Evolutionary conservation across 805 yeast genomes (phyloP), one percentile per base, ranked within the genome.

Genomic region (Schwanniomyces sp.): DNA sequence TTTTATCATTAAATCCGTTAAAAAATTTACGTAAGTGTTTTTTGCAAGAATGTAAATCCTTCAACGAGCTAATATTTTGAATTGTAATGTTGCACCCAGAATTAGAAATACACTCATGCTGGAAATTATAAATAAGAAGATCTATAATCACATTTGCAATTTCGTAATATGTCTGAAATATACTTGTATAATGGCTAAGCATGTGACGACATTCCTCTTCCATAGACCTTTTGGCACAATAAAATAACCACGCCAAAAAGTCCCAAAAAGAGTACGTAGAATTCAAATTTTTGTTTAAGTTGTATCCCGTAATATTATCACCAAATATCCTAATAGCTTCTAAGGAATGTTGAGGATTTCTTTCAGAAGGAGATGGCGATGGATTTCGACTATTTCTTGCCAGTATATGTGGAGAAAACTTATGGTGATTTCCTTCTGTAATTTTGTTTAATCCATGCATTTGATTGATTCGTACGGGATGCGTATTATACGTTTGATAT

Each of bases 161-260:
- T 9, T 51, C 53, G 6, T 49, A 46, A 29, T 67, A 64, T 7
- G 66, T 47, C 9, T 27, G 25, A 46, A 61, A 70, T n/a, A 67
- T 53, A 5, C 41, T 27, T 49, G 65, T 68, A 38, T 57, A 61
- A 28, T 32, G 36, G 11, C 36, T 32, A 9, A 16, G 3, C 17
- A 14, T 32, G 14, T 32, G 5, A 16, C 14, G 18, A 30, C 16
- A 3, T 14, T 32, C 36, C 36, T 32, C 21, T 14, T 32, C 36
- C 21, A 7, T 14, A 11, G 65, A 56, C 45, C 52, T 46, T 25
- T 64, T 64, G 7, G 72, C 71, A 53, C 76, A 72, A 50, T 56
- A 56, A 41, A 69, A 66, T 9, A 67, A 50, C 76, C 76, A 72
- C 34, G 61, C 58, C 10, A 69, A 43, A 29, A 71, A 46, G 11